Base-by-base conservation (phyloP, 768 basidiomycete genomes). In the Suillus decipiens region DNA sequence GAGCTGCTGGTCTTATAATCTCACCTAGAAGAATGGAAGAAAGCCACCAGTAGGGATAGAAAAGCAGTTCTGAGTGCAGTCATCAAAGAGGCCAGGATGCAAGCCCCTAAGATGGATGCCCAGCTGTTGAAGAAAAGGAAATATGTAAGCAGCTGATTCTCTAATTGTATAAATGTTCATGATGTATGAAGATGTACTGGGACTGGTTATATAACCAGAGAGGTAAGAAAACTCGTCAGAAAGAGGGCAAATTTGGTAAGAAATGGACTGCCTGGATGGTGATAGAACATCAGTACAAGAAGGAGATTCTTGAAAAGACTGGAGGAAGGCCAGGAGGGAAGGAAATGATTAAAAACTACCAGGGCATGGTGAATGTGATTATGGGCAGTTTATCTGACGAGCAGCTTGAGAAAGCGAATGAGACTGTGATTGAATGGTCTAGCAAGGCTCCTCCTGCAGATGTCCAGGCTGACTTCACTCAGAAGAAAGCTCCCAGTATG, bases 181-280 rank as follows among this genome's bases (percentile, higher is more conserved):
- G 28, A 31, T 51, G 17, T 31, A 51, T 51, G 7, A 19, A 51
- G 50, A 33, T 51, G 28, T 51, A 33, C 28, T 0, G 15, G 50
- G 48, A 31, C 5, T 60, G 59, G 59, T 33, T 60, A 3, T 60
- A 48, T n/a, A 59, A 59, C 19, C 58, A 14, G 12, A 45, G 39
- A n/a, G 12, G 17, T 33, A 14, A 34, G 15, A 15, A n/a, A n/a
- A 45, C 24, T 11, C 14, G 5, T 0, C 45, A 19, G 9, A 24
- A 15, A 17, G 6, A 17, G 15, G 8, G 42, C 7, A 43, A 43
- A 22, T 47, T 28, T 9, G 34, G 45, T 19, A 22, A 59, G 28
- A 47, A 11, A 47, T 47, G 39, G 39, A 39, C 39, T 3, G 14
- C 39, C 39, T 1, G 5, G 14, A 14, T 39, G 39, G 39, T 39